These are phyloP conservation scores for Cryptococcus hybrid DNA, from an alignment of 1,284 basidiomycete genomes.

Conservation along the genomic window DNA sequence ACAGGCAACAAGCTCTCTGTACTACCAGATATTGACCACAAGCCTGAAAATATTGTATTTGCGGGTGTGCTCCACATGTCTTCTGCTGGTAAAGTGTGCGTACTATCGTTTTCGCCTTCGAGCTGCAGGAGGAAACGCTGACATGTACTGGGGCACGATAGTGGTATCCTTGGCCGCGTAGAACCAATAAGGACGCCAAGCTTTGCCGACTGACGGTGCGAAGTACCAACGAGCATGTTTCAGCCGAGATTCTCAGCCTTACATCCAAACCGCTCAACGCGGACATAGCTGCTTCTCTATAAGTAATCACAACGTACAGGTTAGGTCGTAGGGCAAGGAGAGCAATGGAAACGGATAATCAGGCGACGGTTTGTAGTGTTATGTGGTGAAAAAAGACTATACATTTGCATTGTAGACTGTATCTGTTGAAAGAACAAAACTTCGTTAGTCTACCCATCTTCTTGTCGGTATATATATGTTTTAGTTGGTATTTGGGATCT, in stretches of 20 bases:
- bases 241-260: slow-evolving; percentile 68
- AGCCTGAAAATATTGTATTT: slow-evolving; percentile 71
- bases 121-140: not conserved
- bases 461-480: no score
- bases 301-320: no score
- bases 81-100: slow-evolving; percentile 74
- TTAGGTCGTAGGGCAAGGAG: no score
- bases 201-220: slow-evolving; percentile 90
- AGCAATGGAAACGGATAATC: no score
- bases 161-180: not conserved
- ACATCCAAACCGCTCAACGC: slow-evolving; percentile 43
- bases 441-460: no score
- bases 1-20: slow-evolving; percentile 72
- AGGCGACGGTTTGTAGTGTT: no score
- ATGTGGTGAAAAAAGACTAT: no score
- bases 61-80: slow-evolving; percentile 92
- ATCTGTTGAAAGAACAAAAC: no score
- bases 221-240: slow-evolving; percentile 92
- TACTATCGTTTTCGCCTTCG: not conserved
- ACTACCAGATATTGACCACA: slow-evolving; percentile 78
- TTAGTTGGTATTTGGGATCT: no score
- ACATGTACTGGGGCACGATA: not conserved
- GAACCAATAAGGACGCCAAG: slow-evolving; percentile 80
- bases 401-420: no score
- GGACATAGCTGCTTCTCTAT: slow-evolving; percentile 34